A percentile compares a stretch with the other conserved stretches of the same genome.
Conservation (phyloP, 73 alveolate species). For the Blepharisma japonicum region DNA sequence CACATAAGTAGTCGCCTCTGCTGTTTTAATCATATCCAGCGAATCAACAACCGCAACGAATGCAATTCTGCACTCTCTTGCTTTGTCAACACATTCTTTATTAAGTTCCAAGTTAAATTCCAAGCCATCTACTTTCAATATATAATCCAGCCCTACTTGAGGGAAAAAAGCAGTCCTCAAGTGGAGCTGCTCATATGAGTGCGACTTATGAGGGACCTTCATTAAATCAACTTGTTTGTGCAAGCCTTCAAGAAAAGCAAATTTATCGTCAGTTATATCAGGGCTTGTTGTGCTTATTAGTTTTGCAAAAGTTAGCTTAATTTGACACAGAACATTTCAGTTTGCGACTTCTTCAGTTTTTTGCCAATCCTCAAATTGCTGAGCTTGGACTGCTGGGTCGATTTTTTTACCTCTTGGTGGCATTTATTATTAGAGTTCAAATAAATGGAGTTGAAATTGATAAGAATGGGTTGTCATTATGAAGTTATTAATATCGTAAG, state of each 20-base stretch:
- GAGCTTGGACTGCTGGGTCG: conserved; percentile 18
- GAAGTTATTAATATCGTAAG: no score
- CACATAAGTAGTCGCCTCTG: background rate
- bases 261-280: background rate
- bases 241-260: background rate
- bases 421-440: background rate
- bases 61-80: background rate
- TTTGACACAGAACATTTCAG: background rate
- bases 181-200: background rate
- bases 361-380: conserved; percentile 9
- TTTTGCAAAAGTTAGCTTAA: background rate
- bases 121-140: conserved; percentile 4
- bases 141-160: background rate
- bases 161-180: conserved; percentile 8
- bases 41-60: background rate
- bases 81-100: background rate
- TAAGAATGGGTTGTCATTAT: no score
- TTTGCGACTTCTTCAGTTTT: background rate
- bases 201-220: conserved; percentile 18
- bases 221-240: background rate
- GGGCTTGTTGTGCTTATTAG: background rate
- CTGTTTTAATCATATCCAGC: background rate
- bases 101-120: background rate
- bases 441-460: no score
- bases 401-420: conserved; percentile 8